Evolutionary conservation across 2,329 filamentous ascomycete genomes (phyloP).

Genomic region (Thelonectria discophora): DNA sequence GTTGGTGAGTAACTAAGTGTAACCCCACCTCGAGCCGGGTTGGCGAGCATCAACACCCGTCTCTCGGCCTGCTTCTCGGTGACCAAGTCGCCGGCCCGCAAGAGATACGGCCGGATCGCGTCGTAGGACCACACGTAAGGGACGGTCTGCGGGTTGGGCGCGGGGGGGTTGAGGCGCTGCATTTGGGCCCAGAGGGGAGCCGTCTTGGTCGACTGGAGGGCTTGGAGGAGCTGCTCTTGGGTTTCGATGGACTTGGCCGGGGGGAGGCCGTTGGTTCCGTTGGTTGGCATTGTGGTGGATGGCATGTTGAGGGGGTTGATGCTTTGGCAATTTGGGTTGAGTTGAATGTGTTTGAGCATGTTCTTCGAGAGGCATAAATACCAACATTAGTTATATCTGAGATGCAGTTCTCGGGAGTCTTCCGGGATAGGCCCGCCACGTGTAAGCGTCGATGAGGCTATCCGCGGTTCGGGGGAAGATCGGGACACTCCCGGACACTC

Average conservation of each 20-base stretch:
- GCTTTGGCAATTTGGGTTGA: neutral
- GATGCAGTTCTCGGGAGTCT: neutral
- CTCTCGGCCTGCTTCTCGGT: constrained; percentile 52
- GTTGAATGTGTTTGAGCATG: neutral
- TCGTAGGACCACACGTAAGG: constrained; percentile 52
- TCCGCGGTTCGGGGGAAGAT: neutral
- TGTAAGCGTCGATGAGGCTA: neutral
- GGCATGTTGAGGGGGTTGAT: neutral
- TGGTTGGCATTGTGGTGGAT: neutral
- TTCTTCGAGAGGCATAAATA: neutral
- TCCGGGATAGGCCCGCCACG: constrained; percentile 1
- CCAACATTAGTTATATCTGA: neutral
- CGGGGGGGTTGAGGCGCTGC: constrained; percentile 54
- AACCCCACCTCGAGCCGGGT: constrained; percentile 54
- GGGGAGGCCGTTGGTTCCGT: neutral
- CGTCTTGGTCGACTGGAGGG: constrained; percentile 17
- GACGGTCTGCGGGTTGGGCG: constrained; percentile 52
- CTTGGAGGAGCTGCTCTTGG: constrained; percentile 13
- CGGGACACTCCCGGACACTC: neutral
- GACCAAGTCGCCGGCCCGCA: constrained; percentile 46
- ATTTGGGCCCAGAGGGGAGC: constrained; percentile 59
- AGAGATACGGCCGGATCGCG: constrained; percentile 44
- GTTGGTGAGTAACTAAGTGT: neutral
- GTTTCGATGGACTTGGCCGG: constrained; percentile 6
- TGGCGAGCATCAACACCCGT: constrained; percentile 52